Evolutionary conservation across 805 yeast species (phyloP).

Genomic region (Lachancea nothofagi): DNA sequence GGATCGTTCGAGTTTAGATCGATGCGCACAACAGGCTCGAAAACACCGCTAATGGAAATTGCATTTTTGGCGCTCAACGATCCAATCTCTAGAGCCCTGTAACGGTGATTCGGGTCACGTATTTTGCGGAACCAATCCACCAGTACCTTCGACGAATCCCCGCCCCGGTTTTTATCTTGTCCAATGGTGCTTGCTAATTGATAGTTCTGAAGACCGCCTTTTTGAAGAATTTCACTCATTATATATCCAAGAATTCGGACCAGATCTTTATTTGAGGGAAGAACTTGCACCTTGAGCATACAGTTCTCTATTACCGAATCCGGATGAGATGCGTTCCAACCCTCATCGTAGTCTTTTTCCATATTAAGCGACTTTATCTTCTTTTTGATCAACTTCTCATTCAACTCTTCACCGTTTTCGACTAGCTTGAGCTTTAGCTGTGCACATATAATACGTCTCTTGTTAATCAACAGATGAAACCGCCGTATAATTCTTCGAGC

Average conservation of each 20-base stretch:
- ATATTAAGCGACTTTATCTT: conserved; percentile 10
- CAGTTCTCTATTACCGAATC: conserved; percentile 14
- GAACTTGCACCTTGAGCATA: conserved; percentile 8
- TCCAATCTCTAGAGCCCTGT: conserved; percentile 74
- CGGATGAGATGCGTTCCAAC: conserved; percentile 11
- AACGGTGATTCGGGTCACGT: conserved; percentile 2
- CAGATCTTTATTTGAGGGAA: conserved; percentile 18
- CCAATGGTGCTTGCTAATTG: conserved; percentile 86
- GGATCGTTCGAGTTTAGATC: conserved; percentile 74
- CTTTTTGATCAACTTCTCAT: conserved; percentile 21
- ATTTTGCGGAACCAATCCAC: conserved; percentile 51
- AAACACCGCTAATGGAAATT: conserved; percentile 55
- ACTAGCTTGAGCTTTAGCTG: conserved; percentile 25
- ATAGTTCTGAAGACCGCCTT: conserved; percentile 76
- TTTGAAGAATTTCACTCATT: conserved; percentile 51
- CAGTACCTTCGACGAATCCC: conserved; percentile 81
- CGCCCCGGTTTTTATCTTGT: conserved; percentile 72
- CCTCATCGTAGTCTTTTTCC: conserved; percentile 8
- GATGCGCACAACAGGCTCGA: conserved; percentile 51
- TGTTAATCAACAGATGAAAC: conserved; percentile 66
- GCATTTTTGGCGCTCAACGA: conserved; percentile 63
- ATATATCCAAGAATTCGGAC: conserved; percentile 43
- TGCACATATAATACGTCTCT: conserved; percentile 39
- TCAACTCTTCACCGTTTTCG: conserved; percentile 17
- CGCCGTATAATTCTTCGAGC: conserved; percentile 74